Percentiles rank a stretch among this genome's conserved stretches.
Evolutionary conservation across 2,329 filamentous ascomycete species (phyloP).

Genomic region (Colletotrichum shisoi): DNA sequence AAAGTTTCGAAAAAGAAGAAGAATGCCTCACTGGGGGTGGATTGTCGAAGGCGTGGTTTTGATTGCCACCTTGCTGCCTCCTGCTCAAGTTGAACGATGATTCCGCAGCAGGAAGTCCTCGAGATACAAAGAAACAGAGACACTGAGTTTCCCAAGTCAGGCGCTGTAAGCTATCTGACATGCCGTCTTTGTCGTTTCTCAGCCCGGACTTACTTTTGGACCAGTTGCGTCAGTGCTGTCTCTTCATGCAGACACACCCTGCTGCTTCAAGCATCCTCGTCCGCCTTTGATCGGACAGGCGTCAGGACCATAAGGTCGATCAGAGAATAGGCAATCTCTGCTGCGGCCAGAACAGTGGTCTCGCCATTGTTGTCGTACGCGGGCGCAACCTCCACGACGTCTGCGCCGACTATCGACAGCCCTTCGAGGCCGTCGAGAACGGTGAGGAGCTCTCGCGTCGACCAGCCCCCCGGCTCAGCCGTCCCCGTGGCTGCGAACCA

Average conservation of each 20-base stretch:
- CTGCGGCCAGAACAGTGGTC: slow-evolving; percentile 75
- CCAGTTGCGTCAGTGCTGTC: too few relatives aligned
- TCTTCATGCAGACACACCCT: neutral
- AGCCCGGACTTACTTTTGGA: too few relatives aligned
- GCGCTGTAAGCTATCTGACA: too few relatives aligned
- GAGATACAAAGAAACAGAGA: neutral
- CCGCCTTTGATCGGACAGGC: slow-evolving; percentile 42
- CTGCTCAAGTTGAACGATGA: too few relatives aligned
- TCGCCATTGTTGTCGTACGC: slow-evolving; percentile 78
- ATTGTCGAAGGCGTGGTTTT: neutral
- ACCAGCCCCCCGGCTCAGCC: slow-evolving; percentile 82
- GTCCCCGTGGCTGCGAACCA: slow-evolving; percentile 69
- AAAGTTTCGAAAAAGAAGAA: too few relatives aligned
- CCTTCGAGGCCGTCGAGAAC: slow-evolving; percentile 75
- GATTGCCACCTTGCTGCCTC: neutral
- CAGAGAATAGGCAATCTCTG: slow-evolving; percentile 76
- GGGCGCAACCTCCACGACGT: slow-evolving; percentile 82
- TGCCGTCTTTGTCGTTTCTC: neutral
- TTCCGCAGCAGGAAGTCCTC: neutral
- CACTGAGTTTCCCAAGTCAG: neutral
- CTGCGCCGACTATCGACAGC: slow-evolving; percentile 77
- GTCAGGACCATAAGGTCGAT: slow-evolving; percentile 69
- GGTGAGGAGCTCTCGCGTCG: slow-evolving; percentile 76
- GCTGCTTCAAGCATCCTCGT: neutral
- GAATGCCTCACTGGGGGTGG: too few relatives aligned